Evolutionary conservation across 1,139 yeast genomes (phyloP).

Genomic region (Saccharomycopsis phalli): DNA sequence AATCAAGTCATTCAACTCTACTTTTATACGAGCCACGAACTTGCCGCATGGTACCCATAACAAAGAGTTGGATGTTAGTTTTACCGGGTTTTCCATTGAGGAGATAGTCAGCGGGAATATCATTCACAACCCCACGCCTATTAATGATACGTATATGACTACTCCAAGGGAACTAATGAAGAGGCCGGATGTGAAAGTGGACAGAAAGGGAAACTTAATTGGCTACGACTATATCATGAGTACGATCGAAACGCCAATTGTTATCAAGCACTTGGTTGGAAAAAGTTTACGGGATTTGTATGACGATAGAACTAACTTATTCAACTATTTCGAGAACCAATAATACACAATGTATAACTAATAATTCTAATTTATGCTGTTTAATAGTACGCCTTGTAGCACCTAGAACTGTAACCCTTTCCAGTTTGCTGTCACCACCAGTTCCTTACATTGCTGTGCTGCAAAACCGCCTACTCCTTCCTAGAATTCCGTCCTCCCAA

Average conservation of each 20-base stretch:
- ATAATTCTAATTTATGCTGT: too few species aligned
- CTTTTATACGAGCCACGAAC: slow-evolving; percentile 9
- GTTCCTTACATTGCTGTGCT: too few species aligned
- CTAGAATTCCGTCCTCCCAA: slow-evolving; percentile 43
- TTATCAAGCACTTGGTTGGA: slow-evolving; percentile 14
- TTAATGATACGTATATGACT: not conserved
- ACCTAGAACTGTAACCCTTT: too few species aligned
- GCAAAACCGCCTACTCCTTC: slow-evolving; percentile 2
- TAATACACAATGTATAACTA: too few species aligned
- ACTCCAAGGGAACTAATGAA: not conserved
- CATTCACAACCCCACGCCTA: not conserved
- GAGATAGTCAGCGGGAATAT: not conserved
- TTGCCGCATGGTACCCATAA: slow-evolving; percentile 11
- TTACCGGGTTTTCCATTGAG: slow-evolving; percentile 5
- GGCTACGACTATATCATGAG: slow-evolving; percentile 11
- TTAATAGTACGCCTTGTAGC: too few species aligned
- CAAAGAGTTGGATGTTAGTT: not conserved
- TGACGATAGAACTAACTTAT: slow-evolving; percentile 12
- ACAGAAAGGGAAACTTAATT: slow-evolving; percentile 8
- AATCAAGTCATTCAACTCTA: slow-evolving; percentile 9
- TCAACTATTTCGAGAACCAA: slow-evolving; percentile 7
- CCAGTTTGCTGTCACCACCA: too few species aligned
- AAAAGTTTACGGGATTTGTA: slow-evolving; percentile 13
- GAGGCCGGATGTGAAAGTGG: not conserved
- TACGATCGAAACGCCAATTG: slow-evolving; percentile 4